Base-by-base conservation (phyloP, 768 basidiomycete species). In the Boletus coccyginus region DNA sequence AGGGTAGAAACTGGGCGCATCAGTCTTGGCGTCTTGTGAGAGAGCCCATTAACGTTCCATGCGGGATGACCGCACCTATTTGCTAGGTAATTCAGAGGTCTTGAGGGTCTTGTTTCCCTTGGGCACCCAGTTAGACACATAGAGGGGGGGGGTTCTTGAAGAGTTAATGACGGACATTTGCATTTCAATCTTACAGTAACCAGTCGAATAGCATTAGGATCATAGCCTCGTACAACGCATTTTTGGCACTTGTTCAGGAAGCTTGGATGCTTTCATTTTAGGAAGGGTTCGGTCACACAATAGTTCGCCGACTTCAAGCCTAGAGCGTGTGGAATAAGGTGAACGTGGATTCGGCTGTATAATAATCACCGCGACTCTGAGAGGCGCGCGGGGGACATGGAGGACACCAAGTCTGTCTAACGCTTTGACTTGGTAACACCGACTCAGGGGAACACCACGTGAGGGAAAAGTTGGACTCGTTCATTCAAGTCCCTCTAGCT, bases 311-410 rank as follows among this genome's bases (percentile, higher is more conserved):
- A 54, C 53, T 35, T n/a, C 27, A 48, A 29, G 46, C 19, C 54
- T 45, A 50, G 54, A 55, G 38, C 47, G 24, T 43, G 24, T 16
- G 29, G 27, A 24, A 36, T 21, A 24, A 46, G 21, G 21, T 50
- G 52, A 55, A 55, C 41, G 41, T 50, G 52, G 5, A n/a, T 31
- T 40, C 35, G 38, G 4, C 21, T 32, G 62, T 63, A 21, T 21
- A 21, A 21, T 21, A 65, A 62, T 63, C 61, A 53, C 61, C 60
- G 60, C 35, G 45, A 44, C 8, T 53, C n/a, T n/a, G n/a, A n/a
- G n/a, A n/a, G n/a, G n/a, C n/a, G n/a, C n/a, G 48, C 19, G 16
- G 38, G 27, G 24, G 19, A n/a, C 32, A 35, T n/a, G 39, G 16
- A 52, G 35, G 21, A 13, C n/a, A 4, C 2, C n/a, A 44, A 32